Base-by-base conservation (phyloP, 2,329 filamentous ascomycete species). In the Fusarium keratoplasticum region DNA sequence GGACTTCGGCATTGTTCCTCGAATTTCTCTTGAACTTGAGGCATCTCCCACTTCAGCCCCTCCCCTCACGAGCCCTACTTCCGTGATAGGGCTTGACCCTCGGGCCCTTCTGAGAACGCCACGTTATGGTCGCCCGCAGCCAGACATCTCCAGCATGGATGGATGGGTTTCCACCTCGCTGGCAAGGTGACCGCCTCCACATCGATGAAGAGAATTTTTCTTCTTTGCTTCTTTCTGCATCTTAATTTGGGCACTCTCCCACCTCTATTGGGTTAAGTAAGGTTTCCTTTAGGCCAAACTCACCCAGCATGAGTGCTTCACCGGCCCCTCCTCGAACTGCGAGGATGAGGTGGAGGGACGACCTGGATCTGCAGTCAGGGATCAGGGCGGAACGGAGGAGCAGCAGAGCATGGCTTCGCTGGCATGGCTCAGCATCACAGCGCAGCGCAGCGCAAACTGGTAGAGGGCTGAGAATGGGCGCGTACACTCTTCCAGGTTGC, bases 341-440 rank as follows among this genome's bases (percentile, higher is more conserved):
- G 72, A 67, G 73, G 65, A 70, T 67, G 68, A 70, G 70, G 71
- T 77, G 75, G 72, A 66, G 69, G 66, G 60, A 67, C 50, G 64
- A 72, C 70, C 67, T 73, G 73, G 77, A 79, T 78, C 77, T 79
- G 74, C 77, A 69, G 73, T 73, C 77, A 76, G 67, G 77, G 74
- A 76, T 68, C 70, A 71, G 71, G 76, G 71, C 64, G 67, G 65
- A 64, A 66, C 52, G 33, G 57, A 65, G 52, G 47, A 69, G 63
- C 38, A 57, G 31, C 18, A 60, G 47, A 61, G 38, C 64, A 67
- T 47, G 59, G 61, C 70, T 67, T 58, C 58, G 57, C 61, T 66
- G 61, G 69, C 64, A 71, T 70, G 61, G 61, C 61, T 63, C 40
- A 59, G 36, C 60, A 71, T 5, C 33, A 29, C 25, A 63, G 13